Evolutionary conservation across 1,284 basidiomycete species (phyloP), one percentile per base, ranked within the genome.

Genomic region (Cutaneotrichosporon arboriforme): DNA sequence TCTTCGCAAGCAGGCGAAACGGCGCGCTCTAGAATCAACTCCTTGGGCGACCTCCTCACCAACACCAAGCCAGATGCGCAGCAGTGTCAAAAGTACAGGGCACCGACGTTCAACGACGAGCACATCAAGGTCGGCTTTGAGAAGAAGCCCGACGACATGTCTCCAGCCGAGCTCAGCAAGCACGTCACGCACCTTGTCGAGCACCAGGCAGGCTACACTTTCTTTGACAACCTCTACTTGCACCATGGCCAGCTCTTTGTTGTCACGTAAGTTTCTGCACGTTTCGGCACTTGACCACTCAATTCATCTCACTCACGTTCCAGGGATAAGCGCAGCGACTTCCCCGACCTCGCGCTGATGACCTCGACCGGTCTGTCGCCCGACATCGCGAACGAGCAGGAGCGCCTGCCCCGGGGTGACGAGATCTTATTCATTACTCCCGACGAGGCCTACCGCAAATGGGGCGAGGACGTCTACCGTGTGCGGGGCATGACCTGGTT

Each of bases 201-300:
- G 2, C 69, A 74, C 64, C 52, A 64, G 34, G 63, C 72, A 1
- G 74, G 74, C 1, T 76, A 72, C 72, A 74, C 72, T 5, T 46
- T 76, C 40, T 67, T 72, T 46, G 72, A 76, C 35, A 65, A 64
- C 51, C 46, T 73, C 13, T 89, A 89, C 77, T 83, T 89, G 80
- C 82, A 81, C 45, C 84, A 87, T 61, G 87, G 85, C 12, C 86
- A 84, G 0, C 74, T 90, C 26, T 83, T 80, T 67, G 79, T 88
- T 58, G 75, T 83, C 57, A 83, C 78, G 54, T 79, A 74, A 46
- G 76, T 77, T 20, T 74, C 69, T 55, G 69, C 8, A 68, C 69
- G 40, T 13, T 13, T 31, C 26, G 26, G 26, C 26, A 31, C n/a
- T n/a, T n/a, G n/a, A n/a, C n/a, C 10, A 64, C 13, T 40, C 8